phyloP scores from a whole-genome alignment of 306 rosid genomes.

The Cucurbita argyrosperma region DNA sequence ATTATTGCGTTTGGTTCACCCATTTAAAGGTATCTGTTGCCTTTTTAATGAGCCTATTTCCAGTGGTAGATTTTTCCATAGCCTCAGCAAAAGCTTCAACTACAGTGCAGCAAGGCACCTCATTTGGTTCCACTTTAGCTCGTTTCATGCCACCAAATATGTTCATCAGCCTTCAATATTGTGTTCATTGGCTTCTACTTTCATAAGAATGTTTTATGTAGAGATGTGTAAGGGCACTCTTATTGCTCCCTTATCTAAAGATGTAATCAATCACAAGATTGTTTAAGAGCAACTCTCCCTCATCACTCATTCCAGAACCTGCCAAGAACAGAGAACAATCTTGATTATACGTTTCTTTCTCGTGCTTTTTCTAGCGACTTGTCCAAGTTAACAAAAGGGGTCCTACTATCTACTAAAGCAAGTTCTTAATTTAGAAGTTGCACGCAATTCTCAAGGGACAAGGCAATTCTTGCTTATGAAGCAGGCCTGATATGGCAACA shows the following conservation, averaged over 20 bases:
- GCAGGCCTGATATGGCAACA: neutral
- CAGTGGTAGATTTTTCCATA: constrained; percentile 52
- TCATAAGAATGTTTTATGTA: constrained; percentile 86
- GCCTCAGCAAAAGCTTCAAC: constrained; percentile 66
- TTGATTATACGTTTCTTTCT: neutral
- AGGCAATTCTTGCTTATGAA: neutral
- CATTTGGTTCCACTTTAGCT: constrained; percentile 61
- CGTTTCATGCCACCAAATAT: constrained; percentile 47
- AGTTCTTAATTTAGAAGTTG: no score
- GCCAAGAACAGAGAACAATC: constrained; percentile 14
- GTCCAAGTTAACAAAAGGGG: neutral
- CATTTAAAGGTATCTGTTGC: constrained; percentile 42
- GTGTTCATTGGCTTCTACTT: constrained; percentile 77
- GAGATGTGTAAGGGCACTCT: constrained; percentile 67
- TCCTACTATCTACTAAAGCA: neutral
- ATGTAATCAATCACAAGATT: constrained; percentile 71
- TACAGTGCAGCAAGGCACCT: constrained; percentile 72
- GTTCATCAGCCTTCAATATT: constrained; percentile 51
- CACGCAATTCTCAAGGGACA: neutral
- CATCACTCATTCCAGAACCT: constrained; percentile 96
- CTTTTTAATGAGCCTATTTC: constrained; percentile 49
- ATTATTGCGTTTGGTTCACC: constrained; percentile 48
- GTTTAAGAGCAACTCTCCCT: constrained; percentile 81
- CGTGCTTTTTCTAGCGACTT: no score
- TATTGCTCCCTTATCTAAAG: constrained; percentile 66